Evolutionary conservation across 495 filamentous ascomycete genomes (phyloP).

Genomic region (Penicillium daleae): DNA sequence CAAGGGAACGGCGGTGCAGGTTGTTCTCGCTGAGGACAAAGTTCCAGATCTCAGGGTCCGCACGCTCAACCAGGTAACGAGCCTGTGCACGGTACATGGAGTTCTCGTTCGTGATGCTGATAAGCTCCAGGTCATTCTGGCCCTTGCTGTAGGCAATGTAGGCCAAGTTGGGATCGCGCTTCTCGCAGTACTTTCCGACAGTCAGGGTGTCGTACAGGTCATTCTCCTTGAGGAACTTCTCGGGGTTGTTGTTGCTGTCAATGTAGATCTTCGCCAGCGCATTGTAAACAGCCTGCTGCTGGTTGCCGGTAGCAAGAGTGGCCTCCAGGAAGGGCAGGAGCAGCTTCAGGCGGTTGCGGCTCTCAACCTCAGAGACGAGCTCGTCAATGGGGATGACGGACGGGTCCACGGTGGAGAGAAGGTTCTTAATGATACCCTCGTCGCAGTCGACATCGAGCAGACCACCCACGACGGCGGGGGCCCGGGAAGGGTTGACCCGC

Average conservation of each 20-base stretch:
- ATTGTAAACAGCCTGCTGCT: slow-evolving; percentile 98
- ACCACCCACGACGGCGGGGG: slow-evolving; percentile 92
- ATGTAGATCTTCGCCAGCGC: slow-evolving; percentile 99
- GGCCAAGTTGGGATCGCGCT: slow-evolving; percentile 95
- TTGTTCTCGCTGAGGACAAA: slow-evolving; percentile 97
- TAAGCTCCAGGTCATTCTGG: slow-evolving; percentile 94
- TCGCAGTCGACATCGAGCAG: slow-evolving; percentile 98
- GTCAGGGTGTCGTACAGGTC: slow-evolving; percentile 91
- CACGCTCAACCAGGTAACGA: slow-evolving; percentile 89
- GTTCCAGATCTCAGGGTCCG: slow-evolving; percentile 87
- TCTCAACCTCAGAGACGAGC: slow-evolving; percentile 93
- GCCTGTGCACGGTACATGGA: slow-evolving; percentile 98
- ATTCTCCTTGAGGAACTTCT: slow-evolving; percentile 98
- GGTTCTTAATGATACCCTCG: slow-evolving; percentile 90
- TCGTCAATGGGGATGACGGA: slow-evolving; percentile 91
- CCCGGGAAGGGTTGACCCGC: slow-evolving; percentile 91
- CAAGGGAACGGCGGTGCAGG: slow-evolving; percentile 84
- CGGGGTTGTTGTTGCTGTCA: slow-evolving; percentile 97
- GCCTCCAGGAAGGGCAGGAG: slow-evolving; percentile 95
- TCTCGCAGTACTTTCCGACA: slow-evolving; percentile 98
- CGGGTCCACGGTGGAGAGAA: slow-evolving; percentile 86
- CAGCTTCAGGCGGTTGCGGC: slow-evolving; percentile 92
- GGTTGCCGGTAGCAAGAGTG: slow-evolving; percentile 86
- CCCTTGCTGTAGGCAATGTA: slow-evolving; percentile 97
- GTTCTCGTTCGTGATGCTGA: slow-evolving; percentile 98